Percentiles rank a stretch among this genome's conserved stretches.
These are phyloP conservation scores for Phytopythium kandeliae DNA, from an alignment of 352 stramenopile genomes.

Conservation along the genomic window DNA sequence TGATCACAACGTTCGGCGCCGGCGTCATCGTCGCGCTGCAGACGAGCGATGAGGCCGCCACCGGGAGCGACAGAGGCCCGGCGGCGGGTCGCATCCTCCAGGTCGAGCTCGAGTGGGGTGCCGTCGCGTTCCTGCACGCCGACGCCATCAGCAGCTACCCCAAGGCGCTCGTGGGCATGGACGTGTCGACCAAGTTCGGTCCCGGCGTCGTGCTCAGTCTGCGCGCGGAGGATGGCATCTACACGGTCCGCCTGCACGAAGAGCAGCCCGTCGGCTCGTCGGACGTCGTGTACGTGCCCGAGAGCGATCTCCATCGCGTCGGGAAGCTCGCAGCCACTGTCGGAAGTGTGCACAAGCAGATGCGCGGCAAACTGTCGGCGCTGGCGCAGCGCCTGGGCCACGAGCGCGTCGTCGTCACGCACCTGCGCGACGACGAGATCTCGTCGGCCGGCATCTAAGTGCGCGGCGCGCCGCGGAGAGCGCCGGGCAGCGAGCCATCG, in stretches of 20 bases:
- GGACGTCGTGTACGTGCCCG: conserved; percentile 67
- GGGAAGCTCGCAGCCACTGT: conserved; percentile 35
- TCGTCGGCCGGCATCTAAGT: conserved; percentile 47
- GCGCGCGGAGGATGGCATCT: conserved; percentile 61
- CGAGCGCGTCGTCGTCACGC: conserved; percentile 35
- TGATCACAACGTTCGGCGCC: conserved; percentile 63
- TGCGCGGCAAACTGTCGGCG: conserved; percentile 39
- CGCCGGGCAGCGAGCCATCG: too few species aligned
- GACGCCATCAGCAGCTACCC: conserved; percentile 64
- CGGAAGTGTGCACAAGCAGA: conserved; percentile 41
- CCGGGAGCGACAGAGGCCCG: conserved; percentile 49
- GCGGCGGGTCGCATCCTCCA: conserved; percentile 38
- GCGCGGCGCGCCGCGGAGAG: too few species aligned
- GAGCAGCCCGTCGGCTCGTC: conserved; percentile 34
- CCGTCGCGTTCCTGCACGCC: conserved; percentile 44
- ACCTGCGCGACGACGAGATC: conserved; percentile 32
- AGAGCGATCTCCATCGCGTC: conserved; percentile 52
- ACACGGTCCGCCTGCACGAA: conserved; percentile 62
- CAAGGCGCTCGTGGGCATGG: conserved; percentile 67
- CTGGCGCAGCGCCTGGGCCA: conserved; percentile 25
- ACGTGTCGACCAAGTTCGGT: conserved; percentile 77
- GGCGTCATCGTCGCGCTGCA: conserved; percentile 56
- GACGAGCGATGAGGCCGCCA: conserved; percentile 24
- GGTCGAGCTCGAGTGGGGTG: conserved; percentile 62
- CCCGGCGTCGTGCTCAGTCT: conserved; percentile 55